phyloP scores from a whole-genome alignment of 805 yeast species.

The Barnettozyma californica region DNA sequence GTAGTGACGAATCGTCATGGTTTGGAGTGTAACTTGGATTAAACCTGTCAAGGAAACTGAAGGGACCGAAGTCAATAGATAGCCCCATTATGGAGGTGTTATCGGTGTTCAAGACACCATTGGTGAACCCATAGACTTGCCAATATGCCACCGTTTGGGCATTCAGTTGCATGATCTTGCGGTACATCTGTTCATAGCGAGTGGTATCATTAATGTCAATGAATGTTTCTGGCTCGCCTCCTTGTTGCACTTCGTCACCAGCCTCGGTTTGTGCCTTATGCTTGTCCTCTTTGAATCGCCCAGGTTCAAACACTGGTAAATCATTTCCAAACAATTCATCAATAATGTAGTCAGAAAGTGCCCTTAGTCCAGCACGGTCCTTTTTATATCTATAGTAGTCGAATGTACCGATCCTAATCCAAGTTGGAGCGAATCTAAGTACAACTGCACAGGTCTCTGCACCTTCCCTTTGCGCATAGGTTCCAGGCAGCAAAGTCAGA shows the following conservation, averaged over 20 bases:
- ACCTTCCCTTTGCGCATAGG: slow-evolving; percentile 65
- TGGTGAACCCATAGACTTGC: slow-evolving; percentile 89
- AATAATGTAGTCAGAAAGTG: slow-evolving; percentile 68
- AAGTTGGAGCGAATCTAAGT: slow-evolving; percentile 73
- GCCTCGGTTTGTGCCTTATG: slow-evolving; percentile 22
- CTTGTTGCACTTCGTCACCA: slow-evolving; percentile 15
- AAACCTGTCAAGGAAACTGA: slow-evolving; percentile 81
- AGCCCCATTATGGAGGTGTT: slow-evolving; percentile 87
- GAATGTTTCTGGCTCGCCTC: slow-evolving; percentile 15
- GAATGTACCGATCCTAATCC: slow-evolving; percentile 88
- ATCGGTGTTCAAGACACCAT: slow-evolving; percentile 93
- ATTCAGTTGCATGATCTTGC: slow-evolving; percentile 66
- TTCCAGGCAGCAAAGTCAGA: slow-evolving; percentile 64
- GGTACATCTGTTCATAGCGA: slow-evolving; percentile 64
- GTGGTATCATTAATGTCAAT: slow-evolving; percentile 37
- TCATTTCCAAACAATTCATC: slow-evolving; percentile 46
- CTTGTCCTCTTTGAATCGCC: slow-evolving; percentile 18
- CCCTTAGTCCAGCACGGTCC: slow-evolving; percentile 55
- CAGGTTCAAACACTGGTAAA: slow-evolving; percentile 26
- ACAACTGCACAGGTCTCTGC: slow-evolving; percentile 84
- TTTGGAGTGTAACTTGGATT: slow-evolving; percentile 83
- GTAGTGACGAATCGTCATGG: slow-evolving; percentile 66
- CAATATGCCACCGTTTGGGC: slow-evolving; percentile 76
- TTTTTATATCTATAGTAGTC: slow-evolving; percentile 75
- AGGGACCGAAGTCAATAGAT: slow-evolving; percentile 92